Evolutionary conservation across 1,139 yeast species (phyloP), one percentile per base, ranked within the genome.

Genomic region (Zygoascus meyerae): DNA sequence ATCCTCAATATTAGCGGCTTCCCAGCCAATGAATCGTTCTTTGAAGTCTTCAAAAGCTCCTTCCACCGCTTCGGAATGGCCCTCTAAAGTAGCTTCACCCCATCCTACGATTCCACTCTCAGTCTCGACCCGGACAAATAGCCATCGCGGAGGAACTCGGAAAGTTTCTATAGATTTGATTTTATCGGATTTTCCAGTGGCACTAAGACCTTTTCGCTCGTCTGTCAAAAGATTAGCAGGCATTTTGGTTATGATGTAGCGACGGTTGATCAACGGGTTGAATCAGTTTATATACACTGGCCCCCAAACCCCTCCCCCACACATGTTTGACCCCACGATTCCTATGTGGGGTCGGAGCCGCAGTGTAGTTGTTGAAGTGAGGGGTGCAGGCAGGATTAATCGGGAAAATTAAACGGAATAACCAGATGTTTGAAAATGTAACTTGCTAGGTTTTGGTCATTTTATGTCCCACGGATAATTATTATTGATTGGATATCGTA

Each of bases 1-100:
- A 42, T 61, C 64, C 47, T 61, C 65, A 39, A 61, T 61, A 35
- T 53, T 55, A 33, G 57, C 48, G 14, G 65, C 59, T 29, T 62
- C 66, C 60, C 62, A 61, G 40, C 66, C 66, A 36, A 61, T 49
- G 48, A 62, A 62, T 10, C 66, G 55, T 33, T 57, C 63, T 35
- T 54, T 47, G 44, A 62, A 55, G 47, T 60, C 64, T 18, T 54
- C 62, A 41, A 62, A 53, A 1, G 65, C 60, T 1, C 65, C 66
- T 47, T 62, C 66, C 30, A 62, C 63, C 7, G 66, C 64, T 40
- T 61, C 65, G 14, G 57, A 38, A 41, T 61, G 65, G 16, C 65
- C 65, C 44, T 61, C 65, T 15, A 61, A 51, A 15, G 65, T 55
- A 17, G 54, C 61, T 47, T 61, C 65, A 34, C 65, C 65, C 65